phyloP scores from a whole-genome alignment of 257 asterid genomes.

The Prunella vulgaris region DNA sequence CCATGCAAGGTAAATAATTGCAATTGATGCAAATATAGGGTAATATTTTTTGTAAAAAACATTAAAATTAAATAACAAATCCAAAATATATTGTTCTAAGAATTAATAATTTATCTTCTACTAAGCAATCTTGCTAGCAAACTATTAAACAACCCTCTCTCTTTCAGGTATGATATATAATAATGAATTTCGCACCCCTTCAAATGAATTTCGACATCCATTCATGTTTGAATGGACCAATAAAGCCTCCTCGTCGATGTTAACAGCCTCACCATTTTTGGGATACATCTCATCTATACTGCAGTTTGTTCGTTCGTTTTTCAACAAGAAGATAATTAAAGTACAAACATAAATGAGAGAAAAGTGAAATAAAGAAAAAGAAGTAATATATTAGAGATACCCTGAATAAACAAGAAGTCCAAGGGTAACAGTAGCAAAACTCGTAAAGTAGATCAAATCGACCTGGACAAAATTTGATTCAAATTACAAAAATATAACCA shows the following conservation, averaged over 20 bases:
- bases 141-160: too few relatives aligned
- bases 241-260: slow-evolving; percentile 44
- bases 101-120: too few relatives aligned
- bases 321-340: background rate
- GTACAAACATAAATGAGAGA: background rate
- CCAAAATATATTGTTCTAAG: too few relatives aligned
- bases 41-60: too few relatives aligned
- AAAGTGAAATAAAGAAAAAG: background rate
- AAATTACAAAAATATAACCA: background rate
- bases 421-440: slow-evolving; percentile 69
- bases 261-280: slow-evolving; percentile 33
- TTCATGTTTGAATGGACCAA: too few relatives aligned
- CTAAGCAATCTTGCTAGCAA: too few relatives aligned
- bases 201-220: too few relatives aligned
- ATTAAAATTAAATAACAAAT: too few relatives aligned
- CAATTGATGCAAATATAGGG: too few relatives aligned
- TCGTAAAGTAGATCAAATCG: slow-evolving; percentile 86
- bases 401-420: slow-evolving; percentile 79
- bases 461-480: slow-evolving; percentile 50
- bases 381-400: slow-evolving; percentile 32
- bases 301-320: slow-evolving; percentile 12
- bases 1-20: too few relatives aligned
- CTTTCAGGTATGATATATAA: too few relatives aligned
- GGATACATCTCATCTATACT: slow-evolving; percentile 47
- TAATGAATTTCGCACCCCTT: too few relatives aligned